Percentiles rank a stretch among this genome's conserved stretches.
Evolutionary conservation across 2,329 filamentous ascomycete species (phyloP).

Genomic region (Arthrinium puccinioides): DNA sequence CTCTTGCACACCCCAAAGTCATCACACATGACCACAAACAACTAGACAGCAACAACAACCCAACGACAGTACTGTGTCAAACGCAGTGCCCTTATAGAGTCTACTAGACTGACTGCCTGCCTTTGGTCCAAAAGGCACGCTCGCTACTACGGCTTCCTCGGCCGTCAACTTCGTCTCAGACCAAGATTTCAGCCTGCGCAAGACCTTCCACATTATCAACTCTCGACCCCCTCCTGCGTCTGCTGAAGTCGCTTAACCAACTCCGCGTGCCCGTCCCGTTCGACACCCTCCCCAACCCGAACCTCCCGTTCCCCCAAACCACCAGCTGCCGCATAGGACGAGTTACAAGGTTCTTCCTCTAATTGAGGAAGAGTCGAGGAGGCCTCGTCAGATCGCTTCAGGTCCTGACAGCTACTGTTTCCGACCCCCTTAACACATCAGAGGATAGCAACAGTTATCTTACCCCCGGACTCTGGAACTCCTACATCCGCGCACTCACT

Average conservation of each 20-base stretch:
- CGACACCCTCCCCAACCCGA: slow-evolving; percentile 39
- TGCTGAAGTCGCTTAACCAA: slow-evolving; percentile 41
- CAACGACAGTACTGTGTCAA: too few species aligned
- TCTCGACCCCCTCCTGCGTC: slow-evolving; percentile 49
- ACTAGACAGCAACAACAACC: too few species aligned
- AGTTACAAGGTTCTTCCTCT: slow-evolving; percentile 98
- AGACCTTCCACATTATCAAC: slow-evolving; percentile 62
- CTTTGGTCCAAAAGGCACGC: slow-evolving; percentile 65
- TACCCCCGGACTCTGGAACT: slow-evolving; percentile 6
- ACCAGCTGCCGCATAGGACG: slow-evolving; percentile 99
- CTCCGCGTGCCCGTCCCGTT: slow-evolving; percentile 41
- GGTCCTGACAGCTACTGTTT: slow-evolving; percentile 90
- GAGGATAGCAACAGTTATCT: slow-evolving; percentile 14
- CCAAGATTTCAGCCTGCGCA: slow-evolving; percentile 63
- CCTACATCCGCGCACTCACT: slow-evolving; percentile 15
- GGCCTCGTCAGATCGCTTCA: slow-evolving; percentile 87
- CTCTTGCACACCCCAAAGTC: too few species aligned
- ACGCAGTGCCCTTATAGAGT: too few species aligned
- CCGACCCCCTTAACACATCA: slow-evolving; percentile 87
- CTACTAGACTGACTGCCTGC: too few species aligned
- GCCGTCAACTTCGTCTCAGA: slow-evolving; percentile 57
- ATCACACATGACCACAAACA: too few species aligned
- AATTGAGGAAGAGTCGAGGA: slow-evolving; percentile 98
- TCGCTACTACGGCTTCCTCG: slow-evolving; percentile 52
- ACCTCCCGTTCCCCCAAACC: slow-evolving; percentile 49